Evolutionary conservation across 2,329 filamentous ascomycete genomes (phyloP), one percentile per base, ranked within the genome.

Genomic region (Sporothrix brasiliensis): DNA sequence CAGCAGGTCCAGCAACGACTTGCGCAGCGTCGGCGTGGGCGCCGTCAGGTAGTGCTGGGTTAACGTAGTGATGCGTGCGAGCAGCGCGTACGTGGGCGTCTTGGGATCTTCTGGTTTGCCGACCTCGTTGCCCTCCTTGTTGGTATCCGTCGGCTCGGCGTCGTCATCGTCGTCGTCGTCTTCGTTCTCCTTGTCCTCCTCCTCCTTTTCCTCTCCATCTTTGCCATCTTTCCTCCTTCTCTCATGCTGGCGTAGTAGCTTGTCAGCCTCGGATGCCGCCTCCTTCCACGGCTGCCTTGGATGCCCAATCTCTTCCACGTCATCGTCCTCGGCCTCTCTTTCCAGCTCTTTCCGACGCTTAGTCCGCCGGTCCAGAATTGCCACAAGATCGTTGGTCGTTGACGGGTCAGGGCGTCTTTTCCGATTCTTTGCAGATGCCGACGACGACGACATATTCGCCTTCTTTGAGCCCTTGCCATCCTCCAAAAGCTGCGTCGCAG

Each of bases 11-110:
- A 99, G 87, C 3, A 99, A 85, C 0, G 91, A 92, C 41, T 88
- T 88, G 53, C 94, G 89, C 10, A 99, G 85, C 13, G 88, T 87
- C 0, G 94, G 89, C 0, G 93, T 94, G 0, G 92, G 89, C 0
- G 93, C 94, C 6, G 94, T 93, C 13, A 99, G 86, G 79, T 97
- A 95, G 77, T 97, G 90, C 76, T 97, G 94, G 5, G 93, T 94
- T 0, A 97, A 88, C 65, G 87, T 87, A 30, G 93, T 88, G 70
- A 99, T 95, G 70, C 90, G 90, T 47, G 93, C 85, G 3, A 98
- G 87, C 13, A 97, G 85, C n/a, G 84, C 84, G 79, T 96, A 96
- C 0, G 92, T 92, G 74, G 91, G 91, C 60, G 91, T 91, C 70
- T 87, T 85, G 41, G 86, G 82, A 41, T 72, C 79, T 76, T 90